Evolutionary conservation across 108 stramenopile species (phyloP).

Genomic region (Pinguiococcus pyrenoidosus): DNA sequence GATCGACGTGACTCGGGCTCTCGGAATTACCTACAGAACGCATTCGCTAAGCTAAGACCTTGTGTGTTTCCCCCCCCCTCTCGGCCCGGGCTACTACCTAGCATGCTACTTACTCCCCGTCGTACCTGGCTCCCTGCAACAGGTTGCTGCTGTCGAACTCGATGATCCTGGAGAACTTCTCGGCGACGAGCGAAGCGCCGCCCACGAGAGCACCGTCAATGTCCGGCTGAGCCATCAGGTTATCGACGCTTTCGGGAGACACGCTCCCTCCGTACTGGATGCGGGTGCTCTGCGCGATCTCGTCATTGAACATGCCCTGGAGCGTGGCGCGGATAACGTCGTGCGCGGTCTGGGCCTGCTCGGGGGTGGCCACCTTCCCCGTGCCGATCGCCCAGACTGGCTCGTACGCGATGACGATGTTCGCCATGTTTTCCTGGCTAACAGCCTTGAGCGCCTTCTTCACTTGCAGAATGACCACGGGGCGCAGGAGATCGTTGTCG

Average conservation of each 20-base stretch:
- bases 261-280: slow-evolving; percentile 69
- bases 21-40: too few relatives aligned
- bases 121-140: too few relatives aligned
- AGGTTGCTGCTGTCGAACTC: too few relatives aligned
- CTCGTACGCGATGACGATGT: slow-evolving; percentile 71
- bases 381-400: slow-evolving; percentile 97
- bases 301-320: slow-evolving; percentile 26
- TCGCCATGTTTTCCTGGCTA: slow-evolving; percentile 58
- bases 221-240: slow-evolving; percentile 57
- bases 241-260: slow-evolving; percentile 51
- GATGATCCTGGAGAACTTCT: slow-evolving; percentile 55
- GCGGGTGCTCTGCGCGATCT: slow-evolving; percentile 44
- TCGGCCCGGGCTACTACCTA: too few relatives aligned
- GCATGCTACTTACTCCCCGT: too few relatives aligned
- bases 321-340: slow-evolving; percentile 32
- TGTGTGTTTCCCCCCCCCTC: too few relatives aligned
- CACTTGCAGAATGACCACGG: slow-evolving; percentile 29
- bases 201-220: slow-evolving; percentile 64
- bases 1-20: too few relatives aligned
- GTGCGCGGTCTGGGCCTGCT: slow-evolving; percentile 48
- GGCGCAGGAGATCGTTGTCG: slow-evolving; percentile 16
- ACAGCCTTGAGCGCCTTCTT: slow-evolving; percentile 25
- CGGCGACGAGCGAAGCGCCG: slow-evolving; percentile 57
- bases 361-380: slow-evolving; percentile 67
- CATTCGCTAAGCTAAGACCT: too few relatives aligned